These are phyloP conservation scores for Termitomyces sp. DNA, from an alignment of 768 basidiomycete genomes.

Conservation along the genomic window DNA sequence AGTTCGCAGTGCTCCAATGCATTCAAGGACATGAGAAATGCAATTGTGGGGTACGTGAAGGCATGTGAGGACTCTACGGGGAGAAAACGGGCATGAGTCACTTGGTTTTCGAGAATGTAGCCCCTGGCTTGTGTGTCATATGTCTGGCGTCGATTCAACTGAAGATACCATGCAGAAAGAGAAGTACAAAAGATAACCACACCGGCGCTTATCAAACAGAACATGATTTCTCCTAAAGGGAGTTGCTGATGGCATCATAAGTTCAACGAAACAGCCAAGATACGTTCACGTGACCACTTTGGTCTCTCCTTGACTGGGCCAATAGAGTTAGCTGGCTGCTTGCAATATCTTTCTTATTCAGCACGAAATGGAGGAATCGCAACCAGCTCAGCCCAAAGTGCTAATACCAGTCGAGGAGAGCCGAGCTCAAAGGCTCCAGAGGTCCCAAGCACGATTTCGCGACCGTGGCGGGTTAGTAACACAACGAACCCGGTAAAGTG, in stretches of 20 bases:
- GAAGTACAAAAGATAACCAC: background rate
- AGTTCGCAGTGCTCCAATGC: background rate
- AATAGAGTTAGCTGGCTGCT: too few relatives aligned
- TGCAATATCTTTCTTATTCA: background rate
- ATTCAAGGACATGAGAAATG: background rate
- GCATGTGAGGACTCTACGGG: background rate
- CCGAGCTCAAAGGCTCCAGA: conserved; percentile 50
- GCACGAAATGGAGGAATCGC: conserved; percentile 1
- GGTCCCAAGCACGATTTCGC: conserved; percentile 61
- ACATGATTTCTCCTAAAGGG: background rate
- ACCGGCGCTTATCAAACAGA: background rate
- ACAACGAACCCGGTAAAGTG: background rate
- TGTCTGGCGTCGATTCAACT: too few relatives aligned
- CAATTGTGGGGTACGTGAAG: background rate
- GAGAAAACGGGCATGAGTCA: background rate
- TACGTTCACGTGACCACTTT: background rate
- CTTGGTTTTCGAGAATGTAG: background rate
- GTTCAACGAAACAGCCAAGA: background rate
- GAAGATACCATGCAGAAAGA: background rate
- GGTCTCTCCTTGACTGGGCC: too few relatives aligned
- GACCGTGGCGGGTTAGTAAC: conserved; percentile 57
- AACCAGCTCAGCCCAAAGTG: background rate
- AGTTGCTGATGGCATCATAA: background rate
- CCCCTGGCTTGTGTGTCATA: background rate
- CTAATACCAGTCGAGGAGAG: conserved; percentile 45